A percentile compares a stretch with the other conserved stretches of the same genome.
Evolutionary conservation across 1,284 basidiomycete genomes (phyloP).

Genomic region (Inonotus hispidus): DNA sequence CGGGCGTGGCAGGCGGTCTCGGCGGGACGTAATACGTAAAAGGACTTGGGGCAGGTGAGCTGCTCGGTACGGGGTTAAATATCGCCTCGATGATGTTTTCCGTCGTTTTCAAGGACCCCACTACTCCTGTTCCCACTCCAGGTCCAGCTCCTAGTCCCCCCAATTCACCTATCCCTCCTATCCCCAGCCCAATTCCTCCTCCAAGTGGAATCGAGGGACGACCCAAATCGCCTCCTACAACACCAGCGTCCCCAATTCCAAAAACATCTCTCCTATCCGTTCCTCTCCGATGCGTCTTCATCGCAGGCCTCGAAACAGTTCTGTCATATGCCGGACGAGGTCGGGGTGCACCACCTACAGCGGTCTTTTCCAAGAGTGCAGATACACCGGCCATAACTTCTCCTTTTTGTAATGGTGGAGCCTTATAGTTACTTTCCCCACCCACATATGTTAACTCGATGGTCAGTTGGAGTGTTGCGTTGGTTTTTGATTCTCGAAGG

Average conservation of each 20-base stretch:
- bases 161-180: too few relatives aligned
- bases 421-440: slow-evolving; percentile 53
- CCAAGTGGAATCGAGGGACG: too few relatives aligned
- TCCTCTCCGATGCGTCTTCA: not conserved
- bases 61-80: slow-evolving; percentile 60
- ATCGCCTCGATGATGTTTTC: slow-evolving; percentile 70
- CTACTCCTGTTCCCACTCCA: too few relatives aligned
- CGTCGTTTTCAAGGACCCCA: slow-evolving; percentile 40
- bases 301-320: not conserved
- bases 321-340: slow-evolving; percentile 29
- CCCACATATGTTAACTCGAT: slow-evolving; percentile 54
- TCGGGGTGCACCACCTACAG: slow-evolving; percentile 41
- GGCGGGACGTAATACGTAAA: slow-evolving; percentile 48
- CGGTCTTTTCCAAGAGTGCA: slow-evolving; percentile 52
- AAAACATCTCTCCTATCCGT: slow-evolving; percentile 3
- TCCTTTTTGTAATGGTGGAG: slow-evolving; percentile 62
- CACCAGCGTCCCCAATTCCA: not conserved
- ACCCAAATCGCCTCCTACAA: too few relatives aligned
- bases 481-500: slow-evolving; percentile 70
- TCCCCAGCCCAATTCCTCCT: too few relatives aligned
- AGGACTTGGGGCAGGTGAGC: slow-evolving; percentile 42
- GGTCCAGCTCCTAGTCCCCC: not conserved
- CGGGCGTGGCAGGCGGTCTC: not conserved
- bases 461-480: slow-evolving; percentile 71
- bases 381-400: slow-evolving; percentile 66